Conservation (phyloP, 2,329 filamentous ascomycete genomes). For the Aspergillus cejpii region DNA sequence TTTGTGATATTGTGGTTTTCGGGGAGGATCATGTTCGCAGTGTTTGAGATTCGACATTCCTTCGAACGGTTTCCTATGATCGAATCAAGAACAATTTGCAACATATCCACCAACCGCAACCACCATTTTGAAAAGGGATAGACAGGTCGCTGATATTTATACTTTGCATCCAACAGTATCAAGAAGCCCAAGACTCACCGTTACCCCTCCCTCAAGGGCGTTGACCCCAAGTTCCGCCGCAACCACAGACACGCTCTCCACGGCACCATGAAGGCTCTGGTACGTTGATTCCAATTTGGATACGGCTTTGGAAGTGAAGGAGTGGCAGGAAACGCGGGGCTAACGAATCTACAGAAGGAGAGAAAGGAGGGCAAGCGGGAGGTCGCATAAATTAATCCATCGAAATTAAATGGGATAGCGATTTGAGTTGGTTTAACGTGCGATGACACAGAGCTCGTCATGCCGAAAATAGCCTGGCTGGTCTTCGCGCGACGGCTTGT, state of each 20-base stretch:
- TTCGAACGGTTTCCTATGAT: neutral
- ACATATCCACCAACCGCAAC: constrained; percentile 1
- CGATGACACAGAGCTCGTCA: constrained; percentile 28
- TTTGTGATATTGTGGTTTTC: neutral
- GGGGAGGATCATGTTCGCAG: constrained; percentile 7
- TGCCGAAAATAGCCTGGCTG: constrained; percentile 15
- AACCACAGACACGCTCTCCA: constrained; percentile 99
- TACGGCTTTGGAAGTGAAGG: neutral
- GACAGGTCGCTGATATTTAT: constrained; percentile 19
- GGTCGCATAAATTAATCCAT: constrained; percentile 57
- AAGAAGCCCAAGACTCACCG: constrained; percentile 99
- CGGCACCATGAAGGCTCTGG: constrained; percentile 96
- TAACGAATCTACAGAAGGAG: constrained; percentile 69
- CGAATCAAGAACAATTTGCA: constrained; percentile 1
- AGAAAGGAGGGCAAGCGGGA: constrained; percentile 93
- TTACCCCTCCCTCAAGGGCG: constrained; percentile 98
- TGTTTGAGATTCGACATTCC: constrained; percentile 8
- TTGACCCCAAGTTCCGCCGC: constrained; percentile 98
- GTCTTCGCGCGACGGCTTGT: constrained; percentile 16
- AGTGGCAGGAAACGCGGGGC: constrained; percentile 10
- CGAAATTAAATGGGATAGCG: constrained; percentile 23
- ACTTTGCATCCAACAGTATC: constrained; percentile 59
- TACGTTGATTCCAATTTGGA: constrained; percentile 49
- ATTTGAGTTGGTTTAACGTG: constrained; percentile 31
- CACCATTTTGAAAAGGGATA: constrained; percentile 1